Evolutionary conservation across 129 eudicot genomes (phyloP).

Genomic region (Artemisia annua): DNA sequence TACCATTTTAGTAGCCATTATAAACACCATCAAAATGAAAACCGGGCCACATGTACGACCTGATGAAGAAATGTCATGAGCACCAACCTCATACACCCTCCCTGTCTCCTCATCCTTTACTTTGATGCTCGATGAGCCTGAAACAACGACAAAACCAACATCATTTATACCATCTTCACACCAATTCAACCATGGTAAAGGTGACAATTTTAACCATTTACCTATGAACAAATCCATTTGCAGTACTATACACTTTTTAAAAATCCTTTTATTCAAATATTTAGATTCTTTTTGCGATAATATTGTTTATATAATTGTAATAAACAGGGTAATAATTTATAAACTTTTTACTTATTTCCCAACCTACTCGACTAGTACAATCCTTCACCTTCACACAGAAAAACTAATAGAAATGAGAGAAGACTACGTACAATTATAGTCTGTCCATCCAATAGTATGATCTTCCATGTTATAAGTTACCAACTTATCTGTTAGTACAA

Average conservation of each 20-base stretch:
- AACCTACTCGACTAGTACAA: not conserved
- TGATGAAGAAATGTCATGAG: conserved; percentile 54
- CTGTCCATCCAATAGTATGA: conserved; percentile 76
- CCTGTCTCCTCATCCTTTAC: conserved; percentile 76
- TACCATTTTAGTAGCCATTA: too few relatives aligned
- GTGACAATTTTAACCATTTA: not conserved
- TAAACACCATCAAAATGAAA: conserved; percentile 32
- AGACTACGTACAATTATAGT: conserved; percentile 60
- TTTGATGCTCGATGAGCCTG: conserved; percentile 85
- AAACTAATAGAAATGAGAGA: not conserved
- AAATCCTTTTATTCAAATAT: too few relatives aligned
- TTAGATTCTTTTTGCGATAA: too few relatives aligned
- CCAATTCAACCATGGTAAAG: not conserved
- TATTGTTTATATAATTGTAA: too few relatives aligned
- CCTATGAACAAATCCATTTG: not conserved
- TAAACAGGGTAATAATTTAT: too few relatives aligned
- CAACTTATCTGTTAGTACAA: conserved; percentile 61
- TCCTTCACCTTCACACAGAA: not conserved
- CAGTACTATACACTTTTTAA: too few relatives aligned
- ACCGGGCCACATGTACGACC: conserved; percentile 7
- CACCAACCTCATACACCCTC: conserved; percentile 52
- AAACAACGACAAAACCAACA: conserved; percentile 16
- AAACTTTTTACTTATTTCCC: not conserved
- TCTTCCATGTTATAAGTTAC: conserved; percentile 70
- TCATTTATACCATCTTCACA: not conserved